A percentile compares a stretch with the other conserved stretches of the same genome.
These are phyloP conservation scores for Scheffersomyces ergatensis DNA, from an alignment of 805 yeast species.

Conservation along the genomic window DNA sequence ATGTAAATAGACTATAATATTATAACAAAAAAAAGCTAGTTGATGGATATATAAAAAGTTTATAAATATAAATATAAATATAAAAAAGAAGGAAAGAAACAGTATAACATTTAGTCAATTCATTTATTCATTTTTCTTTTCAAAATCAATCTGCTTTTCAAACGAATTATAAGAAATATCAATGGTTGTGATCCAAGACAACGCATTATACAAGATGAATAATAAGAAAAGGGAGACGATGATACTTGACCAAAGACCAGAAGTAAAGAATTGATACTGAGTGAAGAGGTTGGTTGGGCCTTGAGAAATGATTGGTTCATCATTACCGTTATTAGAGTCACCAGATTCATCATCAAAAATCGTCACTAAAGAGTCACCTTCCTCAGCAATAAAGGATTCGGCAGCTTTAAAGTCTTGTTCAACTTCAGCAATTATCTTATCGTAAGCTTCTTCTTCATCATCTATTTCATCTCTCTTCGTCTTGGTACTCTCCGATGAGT, in stretches of 20 bases:
- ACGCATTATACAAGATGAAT: slow-evolving; percentile 56
- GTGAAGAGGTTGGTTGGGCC: slow-evolving; percentile 46
- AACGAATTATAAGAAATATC: slow-evolving; percentile 81
- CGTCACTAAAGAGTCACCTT: slow-evolving; percentile 22
- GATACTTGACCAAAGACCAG: slow-evolving; percentile 77
- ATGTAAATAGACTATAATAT: no score
- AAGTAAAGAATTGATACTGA: slow-evolving; percentile 68
- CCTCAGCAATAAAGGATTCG: slow-evolving; percentile 27
- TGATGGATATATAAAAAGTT: no score
- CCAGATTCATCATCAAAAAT: slow-evolving; percentile 14
- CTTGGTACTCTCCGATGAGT: slow-evolving; percentile 1
- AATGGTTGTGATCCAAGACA: slow-evolving; percentile 67
- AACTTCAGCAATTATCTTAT: slow-evolving; percentile 14
- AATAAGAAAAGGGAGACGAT: slow-evolving; percentile 64
- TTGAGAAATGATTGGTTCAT: not conserved
- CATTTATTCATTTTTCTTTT: slow-evolving; percentile 43
- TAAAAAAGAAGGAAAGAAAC: no score
- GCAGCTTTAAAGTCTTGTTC: slow-evolving; percentile 32
- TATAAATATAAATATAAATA: no score
- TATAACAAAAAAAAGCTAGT: no score
- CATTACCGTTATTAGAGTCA: slow-evolving; percentile 1
- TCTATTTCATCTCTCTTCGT: slow-evolving; percentile 1
- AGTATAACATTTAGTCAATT: no score
- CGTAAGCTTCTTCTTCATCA: slow-evolving; percentile 10
- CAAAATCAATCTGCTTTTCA: slow-evolving; percentile 61